These are phyloP conservation scores for Tillandsia fasciculata DNA, from an alignment of 176 grass and related monocot species.

Conservation along the genomic window DNA sequence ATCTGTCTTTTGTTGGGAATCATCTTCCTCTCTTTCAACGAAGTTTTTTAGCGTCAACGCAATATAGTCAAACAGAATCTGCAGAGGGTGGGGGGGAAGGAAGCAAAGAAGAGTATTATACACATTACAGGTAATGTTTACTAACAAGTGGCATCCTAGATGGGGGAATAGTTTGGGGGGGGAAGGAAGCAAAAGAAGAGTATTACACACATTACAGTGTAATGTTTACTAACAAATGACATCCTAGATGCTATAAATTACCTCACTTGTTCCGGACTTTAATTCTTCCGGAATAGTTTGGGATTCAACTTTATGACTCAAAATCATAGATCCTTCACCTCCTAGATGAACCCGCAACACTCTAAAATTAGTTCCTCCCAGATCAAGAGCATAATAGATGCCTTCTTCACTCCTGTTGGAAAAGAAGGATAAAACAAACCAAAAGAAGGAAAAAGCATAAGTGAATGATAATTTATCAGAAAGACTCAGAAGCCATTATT, in stretches of 20 bases:
- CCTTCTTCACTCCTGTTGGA: slow-evolving; percentile 68
- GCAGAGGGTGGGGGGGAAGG: neutral
- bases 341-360: slow-evolving; percentile 70
- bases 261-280: slow-evolving; percentile 60
- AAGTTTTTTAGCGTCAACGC: slow-evolving; percentile 57
- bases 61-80: slow-evolving; percentile 84
- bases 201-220: neutral
- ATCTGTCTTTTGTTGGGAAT: slow-evolving; percentile 48
- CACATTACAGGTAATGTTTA: neutral
- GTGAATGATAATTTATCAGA: neutral
- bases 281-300: slow-evolving; percentile 53
- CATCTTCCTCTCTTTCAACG: slow-evolving; percentile 50
- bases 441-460: slow-evolving; percentile 6
- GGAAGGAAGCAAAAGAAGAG: neutral
- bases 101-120: neutral
- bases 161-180: too few species aligned
- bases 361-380: slow-evolving; percentile 85
- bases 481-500: neutral
- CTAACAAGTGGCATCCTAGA: neutral
- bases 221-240: neutral
- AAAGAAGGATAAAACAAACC: neutral
- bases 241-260: slow-evolving; percentile 12
- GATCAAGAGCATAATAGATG: slow-evolving; percentile 73
- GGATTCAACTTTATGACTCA: slow-evolving; percentile 52
- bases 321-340: slow-evolving; percentile 36